Conservation (phyloP, 2,329 filamentous ascomycete species). For the Drechslera avenae region DNA sequence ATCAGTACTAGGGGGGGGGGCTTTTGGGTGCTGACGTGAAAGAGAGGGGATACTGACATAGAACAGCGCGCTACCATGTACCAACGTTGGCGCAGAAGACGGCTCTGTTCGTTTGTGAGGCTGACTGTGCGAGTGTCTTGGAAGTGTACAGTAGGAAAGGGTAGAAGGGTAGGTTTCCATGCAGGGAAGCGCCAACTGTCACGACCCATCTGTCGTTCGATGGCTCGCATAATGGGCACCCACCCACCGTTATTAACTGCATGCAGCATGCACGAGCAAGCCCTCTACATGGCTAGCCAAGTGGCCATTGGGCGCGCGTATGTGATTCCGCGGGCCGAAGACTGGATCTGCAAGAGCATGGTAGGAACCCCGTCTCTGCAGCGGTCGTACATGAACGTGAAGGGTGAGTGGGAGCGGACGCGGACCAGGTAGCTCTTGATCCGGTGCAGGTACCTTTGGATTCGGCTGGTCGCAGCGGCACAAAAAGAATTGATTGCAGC, state of each 20-base stretch:
- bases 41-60: too few relatives aligned
- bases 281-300: constrained; percentile 22
- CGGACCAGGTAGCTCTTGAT: constrained; percentile 43
- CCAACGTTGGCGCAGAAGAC: neutral
- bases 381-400: constrained; percentile 31
- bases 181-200: constrained; percentile 28
- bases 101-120: constrained; percentile 9
- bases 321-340: constrained; percentile 39
- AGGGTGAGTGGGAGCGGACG: constrained; percentile 37
- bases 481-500: constrained; percentile 39
- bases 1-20: neutral
- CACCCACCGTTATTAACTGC: constrained; percentile 30
- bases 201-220: constrained; percentile 27
- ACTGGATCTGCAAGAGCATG: constrained; percentile 47
- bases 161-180: constrained; percentile 15
- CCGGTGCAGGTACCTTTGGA: constrained; percentile 43
- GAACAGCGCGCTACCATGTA: too few relatives aligned
- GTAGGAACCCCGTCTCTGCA: constrained; percentile 40
- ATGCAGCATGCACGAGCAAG: constrained; percentile 38
- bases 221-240: constrained; percentile 38
- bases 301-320: constrained; percentile 39
- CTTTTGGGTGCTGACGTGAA: too few relatives aligned
- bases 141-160: constrained; percentile 7
- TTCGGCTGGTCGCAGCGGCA: constrained; percentile 27
- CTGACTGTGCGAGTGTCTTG: constrained; percentile 5